Conservation (phyloP, 2,329 filamentous ascomycete genomes). For the Cryoendolithus antarcticus region DNA sequence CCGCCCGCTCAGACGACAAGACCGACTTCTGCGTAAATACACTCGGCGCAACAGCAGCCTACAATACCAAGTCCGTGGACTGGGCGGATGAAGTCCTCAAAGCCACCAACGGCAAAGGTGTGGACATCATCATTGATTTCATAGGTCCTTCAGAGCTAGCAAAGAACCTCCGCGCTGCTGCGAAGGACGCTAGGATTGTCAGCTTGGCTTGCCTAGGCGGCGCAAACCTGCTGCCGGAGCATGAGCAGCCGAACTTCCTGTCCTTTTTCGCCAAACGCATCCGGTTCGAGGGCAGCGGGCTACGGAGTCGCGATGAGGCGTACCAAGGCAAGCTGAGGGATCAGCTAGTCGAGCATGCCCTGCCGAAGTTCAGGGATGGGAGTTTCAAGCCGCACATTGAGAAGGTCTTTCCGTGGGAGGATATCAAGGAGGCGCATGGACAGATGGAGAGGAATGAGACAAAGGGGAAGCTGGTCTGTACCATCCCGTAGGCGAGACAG, state of each 20-base stretch:
- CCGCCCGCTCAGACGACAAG: conserved; percentile 69
- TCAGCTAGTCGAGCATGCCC: conserved; percentile 58
- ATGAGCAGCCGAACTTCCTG: conserved; percentile 52
- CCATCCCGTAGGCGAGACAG: conserved; percentile 19
- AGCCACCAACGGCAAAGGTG: conserved; percentile 61
- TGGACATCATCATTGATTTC: conserved; percentile 80
- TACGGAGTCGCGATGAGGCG: conserved; percentile 64
- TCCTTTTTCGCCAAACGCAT: conserved; percentile 65
- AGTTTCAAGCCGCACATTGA: conserved; percentile 69
- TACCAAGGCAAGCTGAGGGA: conserved; percentile 74
- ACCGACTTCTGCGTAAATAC: conserved; percentile 60
- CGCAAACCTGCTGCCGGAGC: conserved; percentile 43
- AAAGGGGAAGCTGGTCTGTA: conserved; percentile 40
- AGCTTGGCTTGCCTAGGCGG: conserved; percentile 65
- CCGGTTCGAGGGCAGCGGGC: conserved; percentile 67
- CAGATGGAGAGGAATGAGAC: conserved; percentile 32
- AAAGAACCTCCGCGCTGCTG: conserved; percentile 63
- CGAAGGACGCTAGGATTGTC: conserved; percentile 65
- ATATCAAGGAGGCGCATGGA: conserved; percentile 41
- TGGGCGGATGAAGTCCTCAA: conserved; percentile 63
- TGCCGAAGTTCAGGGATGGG: conserved; percentile 62
- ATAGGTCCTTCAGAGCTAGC: conserved; percentile 71
- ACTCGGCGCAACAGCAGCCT: conserved; percentile 65
- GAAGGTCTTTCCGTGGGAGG: conserved; percentile 67
- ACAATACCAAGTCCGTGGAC: conserved; percentile 66